Conservation (phyloP, 148 eudicot genomes). For the Arbutus unedo region DNA sequence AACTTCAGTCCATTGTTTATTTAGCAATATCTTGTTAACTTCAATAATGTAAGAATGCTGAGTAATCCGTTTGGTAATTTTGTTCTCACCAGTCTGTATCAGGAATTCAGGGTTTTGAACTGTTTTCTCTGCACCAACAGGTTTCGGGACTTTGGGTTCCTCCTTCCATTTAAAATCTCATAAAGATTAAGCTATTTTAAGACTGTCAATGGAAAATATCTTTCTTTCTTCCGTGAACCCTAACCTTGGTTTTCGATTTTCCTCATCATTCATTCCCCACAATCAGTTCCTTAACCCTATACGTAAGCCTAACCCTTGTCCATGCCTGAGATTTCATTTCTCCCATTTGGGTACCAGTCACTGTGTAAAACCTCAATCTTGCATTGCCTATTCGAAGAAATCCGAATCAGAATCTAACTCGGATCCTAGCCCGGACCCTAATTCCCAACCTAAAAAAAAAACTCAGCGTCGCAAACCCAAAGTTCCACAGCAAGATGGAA, state of each 20-base stretch:
- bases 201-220: slow-evolving; percentile 17
- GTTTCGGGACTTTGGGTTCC: neutral
- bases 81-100: neutral
- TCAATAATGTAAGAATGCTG: neutral
- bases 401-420: slow-evolving; percentile 27
- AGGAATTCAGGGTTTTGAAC: slow-evolving; percentile 5
- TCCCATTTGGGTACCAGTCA: slow-evolving; percentile 8
- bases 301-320: slow-evolving; percentile 7
- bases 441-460: slow-evolving; percentile 31
- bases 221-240: slow-evolving; percentile 24
- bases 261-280: slow-evolving; percentile 1
- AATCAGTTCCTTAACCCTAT: neutral
- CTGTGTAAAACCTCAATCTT: slow-evolving; percentile 20
- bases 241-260: slow-evolving; percentile 10
- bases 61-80: neutral
- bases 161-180: neutral
- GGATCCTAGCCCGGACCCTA: slow-evolving; percentile 21
- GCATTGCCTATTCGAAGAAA: slow-evolving; percentile 32
- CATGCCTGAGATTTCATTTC: slow-evolving; percentile 9
- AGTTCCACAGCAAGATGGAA: slow-evolving; percentile 21
- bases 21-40: neutral
- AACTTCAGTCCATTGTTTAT: neutral
- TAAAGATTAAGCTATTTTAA: neutral
- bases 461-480: slow-evolving; percentile 27
- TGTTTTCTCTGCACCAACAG: neutral